Conservation (phyloP, 805 yeast genomes). For the Metschnikowia chrysomelidarum region DNA sequence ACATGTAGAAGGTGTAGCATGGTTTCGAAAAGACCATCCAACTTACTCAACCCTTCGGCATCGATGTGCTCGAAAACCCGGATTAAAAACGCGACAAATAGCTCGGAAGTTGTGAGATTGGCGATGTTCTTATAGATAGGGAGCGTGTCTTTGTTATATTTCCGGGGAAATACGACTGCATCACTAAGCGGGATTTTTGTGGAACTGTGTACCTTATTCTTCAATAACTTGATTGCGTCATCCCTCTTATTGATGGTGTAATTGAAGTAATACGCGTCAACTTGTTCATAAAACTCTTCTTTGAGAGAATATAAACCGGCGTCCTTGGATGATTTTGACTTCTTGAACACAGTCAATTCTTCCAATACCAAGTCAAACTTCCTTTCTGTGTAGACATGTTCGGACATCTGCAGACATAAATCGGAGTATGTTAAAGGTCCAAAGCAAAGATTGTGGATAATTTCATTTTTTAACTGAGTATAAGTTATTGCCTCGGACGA, state of each 20-base stretch:
- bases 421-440: constrained; percentile 70
- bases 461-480: constrained; percentile 58
- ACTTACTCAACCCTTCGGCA: constrained; percentile 35
- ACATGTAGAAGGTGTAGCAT: constrained; percentile 69
- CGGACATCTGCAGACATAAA: constrained; percentile 67
- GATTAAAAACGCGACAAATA: constrained; percentile 54
- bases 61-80: constrained; percentile 44
- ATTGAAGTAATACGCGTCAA: constrained; percentile 74
- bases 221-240: constrained; percentile 69
- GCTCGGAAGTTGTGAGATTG: constrained; percentile 49
- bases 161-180: constrained; percentile 57
- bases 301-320: constrained; percentile 37
- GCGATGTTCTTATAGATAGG: constrained; percentile 46
- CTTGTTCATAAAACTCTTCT: constrained; percentile 31
- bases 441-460: constrained; percentile 82
- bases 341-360: constrained; percentile 31
- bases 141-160: constrained; percentile 28
- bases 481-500: constrained; percentile 49
- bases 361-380: constrained; percentile 56
- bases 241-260: constrained; percentile 76
- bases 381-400: constrained; percentile 68
- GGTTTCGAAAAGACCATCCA: constrained; percentile 58
- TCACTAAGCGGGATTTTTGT: constrained; percentile 40
- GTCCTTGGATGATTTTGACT: constrained; percentile 36
- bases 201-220: constrained; percentile 45